Evolutionary conservation across 163 green algal species (phyloP), one percentile per base, ranked within the genome.

Genomic region (Volvox carteri): DNA sequence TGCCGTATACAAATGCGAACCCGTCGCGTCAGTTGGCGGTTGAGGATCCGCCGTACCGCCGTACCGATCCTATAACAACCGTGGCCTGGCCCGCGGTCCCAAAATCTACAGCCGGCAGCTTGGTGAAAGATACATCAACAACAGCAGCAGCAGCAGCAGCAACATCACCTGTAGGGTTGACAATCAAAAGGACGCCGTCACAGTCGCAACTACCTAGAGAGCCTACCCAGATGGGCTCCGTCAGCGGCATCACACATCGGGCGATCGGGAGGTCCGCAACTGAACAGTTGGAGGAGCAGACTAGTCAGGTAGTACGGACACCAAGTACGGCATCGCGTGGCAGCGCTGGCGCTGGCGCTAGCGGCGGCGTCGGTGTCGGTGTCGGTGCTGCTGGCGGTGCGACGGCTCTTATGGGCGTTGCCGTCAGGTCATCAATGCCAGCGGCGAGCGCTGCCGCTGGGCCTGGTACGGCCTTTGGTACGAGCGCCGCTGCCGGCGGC

Each of bases 261-360:
- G 6, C 11, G 8, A 39, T 78, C 14, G 70, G 70, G 12, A 54
- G 35, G 37, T 30, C n/a, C n/a, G n/a, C n/a, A n/a, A n/a, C n/a
- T 30, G 39, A 78, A 21, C 41, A 58, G 37, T 21, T 78, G 70
- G 70, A 78, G 41, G 39, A 78, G 70, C 70, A 78, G 70, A 35
- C 70, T 2, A 41, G n/a, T n/a, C n/a, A n/a, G n/a, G n/a, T 50
- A 9, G 33, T 35, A n/a, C 19, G 4, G 8, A 23, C 67, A 1
- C 12, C 37, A 16, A 30, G 33, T 30, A 52, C 23, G 70, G 41
- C 37, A 37, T 54, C 70, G 23, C 39, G 70, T 5, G 62, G 62
- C 30, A 46, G 18, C 30, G 65, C 12, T 35, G 65, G 33, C 70
- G 70, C 18, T 37, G 37, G 68, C 68, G 68, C 37, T 21, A 41